These are phyloP conservation scores for Naganishia sp. DNA, from an alignment of 1,284 basidiomycete genomes.

Conservation along the genomic window DNA sequence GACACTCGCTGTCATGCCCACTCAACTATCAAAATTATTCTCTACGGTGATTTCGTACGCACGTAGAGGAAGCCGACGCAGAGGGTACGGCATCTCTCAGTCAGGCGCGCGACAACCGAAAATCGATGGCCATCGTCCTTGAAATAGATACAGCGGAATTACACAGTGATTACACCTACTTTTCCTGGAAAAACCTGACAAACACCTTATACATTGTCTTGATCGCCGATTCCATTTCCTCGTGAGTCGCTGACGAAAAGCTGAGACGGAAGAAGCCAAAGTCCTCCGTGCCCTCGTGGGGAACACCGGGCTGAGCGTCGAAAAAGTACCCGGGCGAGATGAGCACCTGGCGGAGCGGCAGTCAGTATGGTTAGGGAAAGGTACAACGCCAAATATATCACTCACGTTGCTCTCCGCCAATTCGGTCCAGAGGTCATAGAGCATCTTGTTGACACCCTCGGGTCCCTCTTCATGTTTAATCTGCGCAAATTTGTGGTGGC, in stretches of 20 bases:
- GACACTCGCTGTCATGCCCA: too few relatives aligned
- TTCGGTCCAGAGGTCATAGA: slow-evolving; percentile 47
- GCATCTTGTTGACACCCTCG: slow-evolving; percentile 43
- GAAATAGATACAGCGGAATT: not conserved
- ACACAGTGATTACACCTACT: not conserved
- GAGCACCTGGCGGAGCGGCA: slow-evolving; percentile 39
- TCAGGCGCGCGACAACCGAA: too few relatives aligned
- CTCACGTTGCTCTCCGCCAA: slow-evolving; percentile 49
- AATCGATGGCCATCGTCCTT: not conserved
- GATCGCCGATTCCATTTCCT: slow-evolving; percentile 45
- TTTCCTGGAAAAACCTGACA: slow-evolving; percentile 42
- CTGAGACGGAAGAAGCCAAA: slow-evolving; percentile 52
- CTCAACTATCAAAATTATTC: too few relatives aligned
- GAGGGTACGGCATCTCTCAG: too few relatives aligned
- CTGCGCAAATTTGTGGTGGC: slow-evolving; percentile 59
- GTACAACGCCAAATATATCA: not conserved
- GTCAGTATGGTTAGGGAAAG: not conserved
- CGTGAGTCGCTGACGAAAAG: slow-evolving; percentile 50
- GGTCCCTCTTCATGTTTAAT: slow-evolving; percentile 40
- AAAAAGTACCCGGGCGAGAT: slow-evolving; percentile 52
- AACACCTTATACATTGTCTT: slow-evolving; percentile 48
- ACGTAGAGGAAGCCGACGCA: too few relatives aligned
- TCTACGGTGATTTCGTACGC: too few relatives aligned
- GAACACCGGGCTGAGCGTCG: slow-evolving; percentile 43
- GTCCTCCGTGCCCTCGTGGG: slow-evolving; percentile 48